A percentile compares a stretch with the other conserved stretches of the same genome.
Evolutionary conservation across 768 basidiomycete species (phyloP).

Genomic region (Sporobolomyces phaffii): DNA sequence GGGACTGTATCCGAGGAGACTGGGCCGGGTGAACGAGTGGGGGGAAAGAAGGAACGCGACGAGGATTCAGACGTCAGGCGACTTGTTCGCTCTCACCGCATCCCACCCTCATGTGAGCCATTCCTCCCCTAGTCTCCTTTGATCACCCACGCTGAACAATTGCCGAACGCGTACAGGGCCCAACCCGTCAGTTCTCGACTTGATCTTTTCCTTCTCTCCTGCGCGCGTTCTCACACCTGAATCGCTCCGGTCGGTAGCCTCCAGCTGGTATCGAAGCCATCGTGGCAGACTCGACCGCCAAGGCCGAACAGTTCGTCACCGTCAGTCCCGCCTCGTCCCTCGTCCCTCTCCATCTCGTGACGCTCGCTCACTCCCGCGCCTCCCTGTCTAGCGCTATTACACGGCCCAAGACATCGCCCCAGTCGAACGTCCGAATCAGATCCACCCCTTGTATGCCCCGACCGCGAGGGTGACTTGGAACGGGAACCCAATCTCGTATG

Average conservation of each 20-base stretch:
- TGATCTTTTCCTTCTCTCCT: no score
- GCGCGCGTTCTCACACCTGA: no score
- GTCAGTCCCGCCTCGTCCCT: not conserved
- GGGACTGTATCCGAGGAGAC: no score
- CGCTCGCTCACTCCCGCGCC: not conserved
- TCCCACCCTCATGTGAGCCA: not conserved
- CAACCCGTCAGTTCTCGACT: not conserved
- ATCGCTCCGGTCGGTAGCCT: not conserved
- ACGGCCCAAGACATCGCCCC: constrained; percentile 6
- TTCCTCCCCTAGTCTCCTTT: not conserved
- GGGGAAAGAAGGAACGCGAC: not conserved
- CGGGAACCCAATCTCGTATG: constrained; percentile 33
- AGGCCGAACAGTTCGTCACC: constrained; percentile 2
- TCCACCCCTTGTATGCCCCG: constrained; percentile 22
- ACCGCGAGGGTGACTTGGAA: constrained; percentile 33
- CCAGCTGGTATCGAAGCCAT: constrained; percentile 1
- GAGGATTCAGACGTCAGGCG: not conserved
- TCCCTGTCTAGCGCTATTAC: constrained; percentile 23
- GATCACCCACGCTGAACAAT: not conserved
- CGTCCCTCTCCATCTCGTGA: not conserved
- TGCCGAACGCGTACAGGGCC: not conserved
- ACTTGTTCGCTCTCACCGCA: not conserved
- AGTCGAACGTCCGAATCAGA: not conserved
- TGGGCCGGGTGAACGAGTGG: not conserved
- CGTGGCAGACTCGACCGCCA: constrained; percentile 12